These are phyloP conservation scores for Truncatella angustata DNA, from an alignment of 2,329 filamentous ascomycete species.

Conservation along the genomic window DNA sequence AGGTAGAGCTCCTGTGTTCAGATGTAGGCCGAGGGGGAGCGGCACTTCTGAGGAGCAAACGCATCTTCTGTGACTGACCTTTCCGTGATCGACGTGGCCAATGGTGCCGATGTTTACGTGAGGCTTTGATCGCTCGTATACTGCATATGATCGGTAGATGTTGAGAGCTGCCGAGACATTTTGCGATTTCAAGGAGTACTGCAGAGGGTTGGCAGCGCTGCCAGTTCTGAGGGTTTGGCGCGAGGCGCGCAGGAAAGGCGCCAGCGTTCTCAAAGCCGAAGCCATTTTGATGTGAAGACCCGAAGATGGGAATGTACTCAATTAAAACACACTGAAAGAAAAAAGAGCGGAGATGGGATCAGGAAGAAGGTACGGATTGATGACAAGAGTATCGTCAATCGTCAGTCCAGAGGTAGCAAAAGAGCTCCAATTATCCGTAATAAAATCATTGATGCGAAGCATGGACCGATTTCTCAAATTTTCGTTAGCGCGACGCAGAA, in stretches of 20 bases:
- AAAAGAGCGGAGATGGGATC: conserved; percentile 1
- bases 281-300: conserved; percentile 61
- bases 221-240: conserved; percentile 70
- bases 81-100: conserved; percentile 99
- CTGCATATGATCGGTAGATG: conserved; percentile 63
- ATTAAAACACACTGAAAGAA: not conserved
- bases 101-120: conserved; percentile 99
- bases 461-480: not conserved
- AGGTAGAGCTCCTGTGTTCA: too few species aligned
- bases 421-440: too few species aligned
- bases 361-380: not conserved
- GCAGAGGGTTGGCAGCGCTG: conserved; percentile 72
- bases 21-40: too few species aligned
- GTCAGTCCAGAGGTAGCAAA: too few species aligned
- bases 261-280: conserved; percentile 72
- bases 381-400: too few species aligned
- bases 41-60: too few species aligned
- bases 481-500: conserved; percentile 1
- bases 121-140: conserved; percentile 87
- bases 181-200: conserved; percentile 63
- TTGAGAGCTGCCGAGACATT: conserved; percentile 64
- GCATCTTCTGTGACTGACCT: conserved; percentile 57
- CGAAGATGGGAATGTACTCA: not conserved
- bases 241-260: conserved; percentile 79
- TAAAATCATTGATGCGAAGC: too few species aligned